phyloP scores from a whole-genome alignment of 2,329 filamentous ascomycete species.

The Alternaria tenuissima region DNA sequence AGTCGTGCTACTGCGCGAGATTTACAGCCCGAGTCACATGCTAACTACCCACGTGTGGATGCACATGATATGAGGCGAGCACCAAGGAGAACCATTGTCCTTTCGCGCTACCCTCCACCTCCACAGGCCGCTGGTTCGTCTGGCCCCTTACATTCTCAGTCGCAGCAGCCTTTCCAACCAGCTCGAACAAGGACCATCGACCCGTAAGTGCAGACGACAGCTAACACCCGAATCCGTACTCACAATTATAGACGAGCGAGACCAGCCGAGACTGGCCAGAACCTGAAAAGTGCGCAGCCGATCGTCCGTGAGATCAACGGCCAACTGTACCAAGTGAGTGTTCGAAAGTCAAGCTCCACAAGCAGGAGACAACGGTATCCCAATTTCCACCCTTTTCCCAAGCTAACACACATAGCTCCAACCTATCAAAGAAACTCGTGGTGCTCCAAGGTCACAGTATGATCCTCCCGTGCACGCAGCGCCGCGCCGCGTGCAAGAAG shows the following conservation, averaged over 20 bases:
- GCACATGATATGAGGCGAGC: slow-evolving; percentile 25
- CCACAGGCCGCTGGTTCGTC: slow-evolving; percentile 11
- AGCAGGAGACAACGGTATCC: slow-evolving; percentile 23
- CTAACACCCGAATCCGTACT: slow-evolving; percentile 13
- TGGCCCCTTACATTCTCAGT: slow-evolving; percentile 17
- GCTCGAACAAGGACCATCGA: slow-evolving; percentile 18
- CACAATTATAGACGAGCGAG: slow-evolving; percentile 28
- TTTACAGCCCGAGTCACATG: slow-evolving; percentile 34
- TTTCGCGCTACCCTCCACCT: slow-evolving; percentile 25
- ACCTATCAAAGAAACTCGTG: slow-evolving; percentile 32
- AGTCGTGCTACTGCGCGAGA: slow-evolving; percentile 45
- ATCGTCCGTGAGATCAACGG: slow-evolving; percentile 39
- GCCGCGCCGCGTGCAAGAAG: slow-evolving; percentile 22
- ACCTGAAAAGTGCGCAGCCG: slow-evolving; percentile 21
- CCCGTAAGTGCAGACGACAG: slow-evolving; percentile 27
- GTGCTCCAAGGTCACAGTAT: slow-evolving; percentile 26
- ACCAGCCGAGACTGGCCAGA: slow-evolving; percentile 17
- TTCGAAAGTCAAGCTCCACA: slow-evolving; percentile 17
- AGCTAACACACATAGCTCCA: slow-evolving; percentile 43
- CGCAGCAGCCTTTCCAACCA: slow-evolving; percentile 16
- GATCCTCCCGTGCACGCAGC: slow-evolving; percentile 17
- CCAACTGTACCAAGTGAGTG: slow-evolving; percentile 47
- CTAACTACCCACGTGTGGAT: slow-evolving; percentile 24
- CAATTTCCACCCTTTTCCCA: slow-evolving; percentile 2
- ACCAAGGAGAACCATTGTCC: slow-evolving; percentile 36